A percentile compares a stretch with the other conserved stretches of the same genome.
Evolutionary conservation across 2,329 filamentous ascomycete species (phyloP).

Genomic region (Ophiostoma montium): DNA sequence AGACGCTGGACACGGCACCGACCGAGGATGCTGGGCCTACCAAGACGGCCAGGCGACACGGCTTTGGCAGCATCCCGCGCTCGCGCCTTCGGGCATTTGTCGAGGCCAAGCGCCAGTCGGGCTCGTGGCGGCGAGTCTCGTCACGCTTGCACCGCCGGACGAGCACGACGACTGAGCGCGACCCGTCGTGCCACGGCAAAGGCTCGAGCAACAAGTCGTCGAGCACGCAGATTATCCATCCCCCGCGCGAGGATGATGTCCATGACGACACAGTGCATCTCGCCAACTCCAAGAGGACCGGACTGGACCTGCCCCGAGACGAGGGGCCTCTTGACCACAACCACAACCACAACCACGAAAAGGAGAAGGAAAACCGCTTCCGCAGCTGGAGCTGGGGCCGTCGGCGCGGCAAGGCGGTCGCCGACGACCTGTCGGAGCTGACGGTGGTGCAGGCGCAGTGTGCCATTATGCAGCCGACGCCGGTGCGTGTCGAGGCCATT

Average conservation of each 20-base stretch:
- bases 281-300: neutral
- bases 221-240: neutral
- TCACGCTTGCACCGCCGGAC: neutral
- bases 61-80: neutral
- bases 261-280: neutral
- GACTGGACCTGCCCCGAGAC: neutral
- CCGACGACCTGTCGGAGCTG: neutral
- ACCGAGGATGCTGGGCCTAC: neutral
- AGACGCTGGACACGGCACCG: neutral
- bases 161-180: too few species aligned
- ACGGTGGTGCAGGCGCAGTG: slow-evolving; percentile 15
- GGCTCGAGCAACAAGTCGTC: neutral
- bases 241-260: neutral
- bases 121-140: slow-evolving; percentile 1
- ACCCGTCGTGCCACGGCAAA: too few species aligned
- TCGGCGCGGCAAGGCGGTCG: neutral
- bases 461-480: slow-evolving; percentile 18
- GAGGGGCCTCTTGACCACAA: neutral
- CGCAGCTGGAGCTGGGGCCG: slow-evolving; percentile 10
- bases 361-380: neutral
- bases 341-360: neutral
- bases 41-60: neutral
- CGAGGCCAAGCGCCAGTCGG: slow-evolving; percentile 1
- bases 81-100: neutral
- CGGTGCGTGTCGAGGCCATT: slow-evolving; percentile 16